phyloP scores from a whole-genome alignment of 2,329 filamentous ascomycete genomes.

The Fusarium sp. region DNA sequence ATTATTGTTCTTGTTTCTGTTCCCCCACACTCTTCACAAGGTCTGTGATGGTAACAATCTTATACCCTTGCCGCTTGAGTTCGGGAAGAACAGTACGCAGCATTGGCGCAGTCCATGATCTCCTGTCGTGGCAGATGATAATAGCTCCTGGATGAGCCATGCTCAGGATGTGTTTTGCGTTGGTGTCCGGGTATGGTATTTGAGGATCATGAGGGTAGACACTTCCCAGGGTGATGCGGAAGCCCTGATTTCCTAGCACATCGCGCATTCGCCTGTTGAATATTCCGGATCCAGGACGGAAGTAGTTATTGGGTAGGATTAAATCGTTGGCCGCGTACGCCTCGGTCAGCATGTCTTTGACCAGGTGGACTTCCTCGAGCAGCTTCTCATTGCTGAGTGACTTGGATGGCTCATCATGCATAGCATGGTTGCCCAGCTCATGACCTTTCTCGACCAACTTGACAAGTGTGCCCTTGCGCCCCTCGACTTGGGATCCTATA shows the following conservation, averaged over 20 bases:
- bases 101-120: conserved; percentile 88
- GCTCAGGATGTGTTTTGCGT: conserved; percentile 83
- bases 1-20: conserved; percentile 40
- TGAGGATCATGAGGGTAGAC: conserved; percentile 95
- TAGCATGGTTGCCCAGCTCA: conserved; percentile 88
- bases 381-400: conserved; percentile 71
- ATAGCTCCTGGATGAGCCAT: conserved; percentile 82
- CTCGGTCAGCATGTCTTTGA: conserved; percentile 69
- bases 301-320: conserved; percentile 71
- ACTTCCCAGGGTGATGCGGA: conserved; percentile 81
- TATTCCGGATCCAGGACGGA: conserved; percentile 86
- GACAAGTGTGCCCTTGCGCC: conserved; percentile 65
- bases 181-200: conserved; percentile 75
- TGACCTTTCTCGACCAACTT: conserved; percentile 71
- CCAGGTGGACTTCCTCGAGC: conserved; percentile 70
- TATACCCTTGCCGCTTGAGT: conserved; percentile 76
- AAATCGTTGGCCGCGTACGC: conserved; percentile 65
- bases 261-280: conserved; percentile 79
- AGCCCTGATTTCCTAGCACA: conserved; percentile 71
- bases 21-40: conserved; percentile 63
- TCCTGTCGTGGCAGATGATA: conserved; percentile 86
- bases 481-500: conserved; percentile 80
- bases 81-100: conserved; percentile 78
- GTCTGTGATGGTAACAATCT: conserved; percentile 76
- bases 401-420: conserved; percentile 84